A percentile compares a stretch with the other conserved stretches of the same genome.
Conservation (phyloP, 1,284 basidiomycete genomes). For the Austroboletus olivaceoglutinosus region DNA sequence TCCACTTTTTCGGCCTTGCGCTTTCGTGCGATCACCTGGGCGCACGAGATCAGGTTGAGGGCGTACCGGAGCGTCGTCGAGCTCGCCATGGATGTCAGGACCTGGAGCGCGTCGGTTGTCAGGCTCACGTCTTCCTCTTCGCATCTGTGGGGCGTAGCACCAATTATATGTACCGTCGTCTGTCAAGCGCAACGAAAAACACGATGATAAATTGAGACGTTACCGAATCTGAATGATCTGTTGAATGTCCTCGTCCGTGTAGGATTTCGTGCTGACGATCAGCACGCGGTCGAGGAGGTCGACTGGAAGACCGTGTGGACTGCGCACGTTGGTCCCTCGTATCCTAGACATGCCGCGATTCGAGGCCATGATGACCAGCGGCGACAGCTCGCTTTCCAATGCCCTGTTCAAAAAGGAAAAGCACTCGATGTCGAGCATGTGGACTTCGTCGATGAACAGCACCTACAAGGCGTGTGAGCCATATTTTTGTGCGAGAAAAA, state of each 20-base stretch:
- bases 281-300: constrained; percentile 94
- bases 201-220: neutral
- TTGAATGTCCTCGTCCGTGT: constrained; percentile 79
- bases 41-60: constrained; percentile 90
- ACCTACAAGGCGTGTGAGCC: constrained; percentile 48
- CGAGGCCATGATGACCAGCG: constrained; percentile 97
- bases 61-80: constrained; percentile 89
- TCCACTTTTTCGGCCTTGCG: constrained; percentile 77
- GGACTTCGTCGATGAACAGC: constrained; percentile 92
- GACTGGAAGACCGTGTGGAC: constrained; percentile 92
- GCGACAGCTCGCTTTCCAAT: constrained; percentile 89
- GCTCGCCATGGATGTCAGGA: constrained; percentile 82
- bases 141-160: too few relatives aligned
- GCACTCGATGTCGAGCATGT: constrained; percentile 99
- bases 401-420: constrained; percentile 98
- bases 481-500: neutral
- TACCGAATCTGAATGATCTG: constrained; percentile 92
- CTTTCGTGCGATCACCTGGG: constrained; percentile 78
- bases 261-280: constrained; percentile 94
- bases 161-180: too few relatives aligned
- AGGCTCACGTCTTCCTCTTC: constrained; percentile 97
- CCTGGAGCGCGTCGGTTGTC: constrained; percentile 67
- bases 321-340: constrained; percentile 91
- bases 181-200: neutral
- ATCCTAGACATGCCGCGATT: constrained; percentile 95